Percentiles rank a stretch among this genome's conserved stretches.
These are phyloP conservation scores for Entonaema liquescens DNA, from an alignment of 495 filamentous ascomycete species.

Conservation along the genomic window DNA sequence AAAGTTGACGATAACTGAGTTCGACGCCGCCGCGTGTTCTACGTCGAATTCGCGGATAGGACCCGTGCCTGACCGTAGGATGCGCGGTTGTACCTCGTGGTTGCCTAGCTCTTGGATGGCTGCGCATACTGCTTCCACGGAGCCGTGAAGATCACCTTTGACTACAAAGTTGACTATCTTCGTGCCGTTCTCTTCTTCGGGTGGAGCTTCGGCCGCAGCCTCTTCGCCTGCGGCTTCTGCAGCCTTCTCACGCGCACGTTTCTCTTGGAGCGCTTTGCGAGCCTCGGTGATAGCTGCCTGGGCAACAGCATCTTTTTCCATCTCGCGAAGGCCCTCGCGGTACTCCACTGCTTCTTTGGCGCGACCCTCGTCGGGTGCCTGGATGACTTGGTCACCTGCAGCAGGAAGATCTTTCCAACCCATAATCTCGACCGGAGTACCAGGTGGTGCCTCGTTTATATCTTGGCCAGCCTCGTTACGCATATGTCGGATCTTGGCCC, in stretches of 20 bases:
- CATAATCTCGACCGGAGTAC: conserved; percentile 88
- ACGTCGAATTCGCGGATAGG: conserved; percentile 86
- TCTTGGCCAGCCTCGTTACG: conserved; percentile 83
- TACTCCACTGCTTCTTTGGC: conserved; percentile 85
- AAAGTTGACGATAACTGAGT: conserved; percentile 83
- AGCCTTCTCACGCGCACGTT: conserved; percentile 59
- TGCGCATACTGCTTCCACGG: conserved; percentile 86
- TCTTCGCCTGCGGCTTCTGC: conserved; percentile 13
- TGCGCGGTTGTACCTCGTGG: conserved; percentile 77
- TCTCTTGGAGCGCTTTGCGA: conserved; percentile 68
- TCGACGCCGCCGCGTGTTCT: conserved; percentile 79
- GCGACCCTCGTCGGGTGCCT: conserved; percentile 78
- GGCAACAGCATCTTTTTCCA: conserved; percentile 60
- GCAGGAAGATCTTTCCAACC: conserved; percentile 92
- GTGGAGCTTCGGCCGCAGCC: conserved; percentile 25
- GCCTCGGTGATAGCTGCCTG: conserved; percentile 79
- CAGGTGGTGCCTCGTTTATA: conserved; percentile 79
- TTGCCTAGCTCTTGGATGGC: conserved; percentile 79
- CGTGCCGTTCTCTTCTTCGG: conserved; percentile 57
- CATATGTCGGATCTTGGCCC: conserved; percentile 82
- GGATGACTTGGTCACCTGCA: conserved; percentile 89
- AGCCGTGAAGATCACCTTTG: conserved; percentile 93
- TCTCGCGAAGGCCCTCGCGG: conserved; percentile 64
- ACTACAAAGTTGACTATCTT: conserved; percentile 82
- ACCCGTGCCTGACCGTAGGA: conserved; percentile 81